Conservation (phyloP, 345 rosid genomes). For the Erucastrum elatum region DNA sequence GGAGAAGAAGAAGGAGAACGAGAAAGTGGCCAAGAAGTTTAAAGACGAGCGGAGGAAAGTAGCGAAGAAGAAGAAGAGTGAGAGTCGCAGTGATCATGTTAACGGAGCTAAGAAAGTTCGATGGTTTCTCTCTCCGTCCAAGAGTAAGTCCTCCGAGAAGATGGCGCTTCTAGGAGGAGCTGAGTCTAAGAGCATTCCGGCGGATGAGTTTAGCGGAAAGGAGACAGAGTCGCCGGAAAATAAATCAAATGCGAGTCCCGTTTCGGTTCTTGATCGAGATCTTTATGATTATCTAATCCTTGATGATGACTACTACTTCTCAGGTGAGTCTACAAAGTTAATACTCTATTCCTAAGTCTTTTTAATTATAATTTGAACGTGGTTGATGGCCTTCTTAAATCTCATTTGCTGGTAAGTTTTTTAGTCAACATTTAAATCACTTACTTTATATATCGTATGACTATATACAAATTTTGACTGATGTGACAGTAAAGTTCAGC, state of each 20-base stretch:
- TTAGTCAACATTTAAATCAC: conserved; percentile 17
- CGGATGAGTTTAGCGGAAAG: conserved; percentile 21
- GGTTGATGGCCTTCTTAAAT: background rate
- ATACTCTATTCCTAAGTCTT: background rate
- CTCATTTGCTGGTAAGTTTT: background rate
- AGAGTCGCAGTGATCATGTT: conserved; percentile 32
- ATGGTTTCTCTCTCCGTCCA: conserved; percentile 42
- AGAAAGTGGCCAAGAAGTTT: conserved; percentile 45
- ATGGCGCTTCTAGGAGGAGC: conserved; percentile 29
- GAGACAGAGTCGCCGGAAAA: conserved; percentile 30
- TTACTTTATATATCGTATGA: background rate
- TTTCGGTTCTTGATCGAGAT: conserved; percentile 57
- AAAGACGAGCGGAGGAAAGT: conserved; percentile 56
- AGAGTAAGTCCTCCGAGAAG: conserved; percentile 33
- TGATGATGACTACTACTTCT: conserved; percentile 38
- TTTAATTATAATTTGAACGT: background rate
- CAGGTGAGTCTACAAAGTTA: conserved; percentile 46
- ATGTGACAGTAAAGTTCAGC: background rate
- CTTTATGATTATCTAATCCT: conserved; percentile 43
- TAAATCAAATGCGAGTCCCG: conserved; percentile 50
- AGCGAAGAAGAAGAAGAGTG: conserved; percentile 33
- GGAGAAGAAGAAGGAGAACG: conserved; percentile 37
- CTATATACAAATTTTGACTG: conserved; percentile 3
- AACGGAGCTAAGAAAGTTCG: conserved; percentile 42
- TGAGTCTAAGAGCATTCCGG: conserved; percentile 17